A percentile compares a stretch with the other conserved stretches of the same genome.
phyloP scores from a whole-genome alignment of 352 stramenopile species.

The Plasmopara muralis region DNA sequence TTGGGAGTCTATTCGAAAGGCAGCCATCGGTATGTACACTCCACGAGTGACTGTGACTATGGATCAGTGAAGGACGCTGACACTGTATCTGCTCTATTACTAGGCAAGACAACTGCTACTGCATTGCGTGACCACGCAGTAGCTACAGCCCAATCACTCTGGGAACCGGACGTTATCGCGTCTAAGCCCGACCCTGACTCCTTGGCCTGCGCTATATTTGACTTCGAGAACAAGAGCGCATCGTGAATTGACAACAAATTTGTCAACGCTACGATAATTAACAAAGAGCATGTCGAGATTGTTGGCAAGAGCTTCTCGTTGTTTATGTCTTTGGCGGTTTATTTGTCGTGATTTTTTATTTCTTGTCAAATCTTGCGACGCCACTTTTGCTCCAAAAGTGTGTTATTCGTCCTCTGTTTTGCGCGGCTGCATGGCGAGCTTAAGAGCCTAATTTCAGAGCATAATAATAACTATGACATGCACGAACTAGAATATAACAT shows the following conservation, averaged over 20 bases:
- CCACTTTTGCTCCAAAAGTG: constrained; percentile 3
- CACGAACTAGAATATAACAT: not conserved
- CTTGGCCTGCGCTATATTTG: constrained; percentile 44
- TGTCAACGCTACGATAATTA: not conserved
- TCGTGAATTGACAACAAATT: constrained; percentile 3
- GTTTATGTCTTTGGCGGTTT: not conserved
- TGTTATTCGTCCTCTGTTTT: constrained; percentile 43
- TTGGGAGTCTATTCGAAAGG: constrained; percentile 65
- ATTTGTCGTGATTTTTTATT: not conserved
- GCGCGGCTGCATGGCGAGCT: constrained; percentile 50
- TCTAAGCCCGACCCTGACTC: constrained; percentile 48
- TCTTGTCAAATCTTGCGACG: constrained; percentile 3
- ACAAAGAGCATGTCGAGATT: not conserved
- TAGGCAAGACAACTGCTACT: constrained; percentile 65
- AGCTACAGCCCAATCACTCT: constrained; percentile 28
- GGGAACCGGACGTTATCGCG: constrained; percentile 47
- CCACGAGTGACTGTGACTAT: not conserved
- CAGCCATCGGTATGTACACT: constrained; percentile 52
- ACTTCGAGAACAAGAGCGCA: constrained; percentile 27
- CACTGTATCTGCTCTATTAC: not conserved
- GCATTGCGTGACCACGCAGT: constrained; percentile 42
- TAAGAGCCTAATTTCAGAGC: constrained; percentile 42
- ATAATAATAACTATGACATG: not conserved
- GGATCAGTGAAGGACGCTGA: constrained; percentile 3
- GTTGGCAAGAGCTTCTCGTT: not conserved